Evolutionary conservation across 2,329 filamentous ascomycete species (phyloP).

Genomic region (Penicillium sp.): DNA sequence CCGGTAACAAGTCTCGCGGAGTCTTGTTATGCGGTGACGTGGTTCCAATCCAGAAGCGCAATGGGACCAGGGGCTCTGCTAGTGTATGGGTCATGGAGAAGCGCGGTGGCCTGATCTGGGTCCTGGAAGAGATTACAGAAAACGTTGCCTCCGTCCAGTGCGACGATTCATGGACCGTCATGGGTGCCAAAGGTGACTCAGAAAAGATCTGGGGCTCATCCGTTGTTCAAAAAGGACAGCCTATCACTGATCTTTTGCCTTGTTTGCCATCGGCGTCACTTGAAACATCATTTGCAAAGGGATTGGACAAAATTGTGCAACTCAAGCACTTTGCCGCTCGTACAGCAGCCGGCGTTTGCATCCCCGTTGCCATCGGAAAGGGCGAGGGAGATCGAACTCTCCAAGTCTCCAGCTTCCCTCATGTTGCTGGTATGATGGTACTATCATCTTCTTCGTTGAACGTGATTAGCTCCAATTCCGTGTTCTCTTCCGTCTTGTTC

Average conservation of each 20-base stretch:
- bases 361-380: slow-evolving; percentile 80
- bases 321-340: slow-evolving; percentile 82
- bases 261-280: slow-evolving; percentile 73
- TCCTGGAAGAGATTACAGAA: slow-evolving; percentile 95
- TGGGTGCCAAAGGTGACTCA: slow-evolving; percentile 72
- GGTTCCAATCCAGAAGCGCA: slow-evolving; percentile 95
- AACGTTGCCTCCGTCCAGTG: slow-evolving; percentile 78
- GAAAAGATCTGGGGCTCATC: slow-evolving; percentile 83
- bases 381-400: slow-evolving; percentile 70
- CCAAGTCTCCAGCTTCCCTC: slow-evolving; percentile 88
- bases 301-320: slow-evolving; percentile 73
- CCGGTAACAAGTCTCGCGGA: slow-evolving; percentile 76
- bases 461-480: slow-evolving; percentile 90
- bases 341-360: slow-evolving; percentile 74
- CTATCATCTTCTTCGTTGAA: slow-evolving; percentile 75
- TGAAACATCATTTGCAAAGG: slow-evolving; percentile 68
- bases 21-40: slow-evolving; percentile 95
- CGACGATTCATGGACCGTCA: slow-evolving; percentile 75
- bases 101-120: slow-evolving; percentile 90
- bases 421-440: slow-evolving; percentile 96
- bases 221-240: slow-evolving; percentile 65
- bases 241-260: slow-evolving; percentile 77
- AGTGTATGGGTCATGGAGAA: slow-evolving; percentile 99
- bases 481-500: slow-evolving; percentile 90
- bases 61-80: slow-evolving; percentile 86